A percentile compares a stretch with the other conserved stretches of the same genome.
Conservation (phyloP, 1,284 basidiomycete genomes). For the Trichosporon faecale region DNA sequence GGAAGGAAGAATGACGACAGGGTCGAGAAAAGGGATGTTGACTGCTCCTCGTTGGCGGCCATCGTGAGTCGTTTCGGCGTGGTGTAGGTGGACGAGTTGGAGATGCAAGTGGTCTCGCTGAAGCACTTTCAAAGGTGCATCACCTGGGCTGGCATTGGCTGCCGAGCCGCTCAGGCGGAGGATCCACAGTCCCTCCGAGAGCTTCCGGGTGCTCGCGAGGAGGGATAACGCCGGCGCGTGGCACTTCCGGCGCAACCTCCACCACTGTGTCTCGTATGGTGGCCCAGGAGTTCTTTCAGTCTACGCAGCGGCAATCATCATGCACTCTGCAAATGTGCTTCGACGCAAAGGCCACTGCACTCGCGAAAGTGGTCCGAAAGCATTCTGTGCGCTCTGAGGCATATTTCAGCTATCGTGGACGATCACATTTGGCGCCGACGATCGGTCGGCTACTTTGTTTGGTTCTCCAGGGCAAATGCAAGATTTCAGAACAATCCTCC, state of each 20-base stretch:
- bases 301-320: no score
- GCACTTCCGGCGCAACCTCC: neutral
- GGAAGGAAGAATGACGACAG: conserved; percentile 41
- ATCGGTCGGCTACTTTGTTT: neutral
- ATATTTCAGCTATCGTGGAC: no score
- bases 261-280: no score
- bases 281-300: no score
- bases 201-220: conserved; percentile 4
- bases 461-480: neutral
- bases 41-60: conserved; percentile 24
- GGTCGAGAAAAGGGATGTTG: conserved; percentile 38
- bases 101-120: conserved; percentile 11
- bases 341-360: no score
- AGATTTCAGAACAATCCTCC: neutral
- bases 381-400: no score
- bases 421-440: no score
- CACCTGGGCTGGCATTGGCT: conserved; percentile 16
- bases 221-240: conserved; percentile 1
- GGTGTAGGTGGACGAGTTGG: conserved; percentile 7
- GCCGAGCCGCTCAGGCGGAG: conserved; percentile 6
- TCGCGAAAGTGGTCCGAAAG: no score
- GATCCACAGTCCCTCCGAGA: conserved; percentile 2
- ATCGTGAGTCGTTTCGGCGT: conserved; percentile 17
- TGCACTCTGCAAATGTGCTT: no score
- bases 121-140: conserved; percentile 5